Evolutionary conservation across 2,329 filamentous ascomycete genomes (phyloP).

Genomic region (Botryosphaeria dothidea): DNA sequence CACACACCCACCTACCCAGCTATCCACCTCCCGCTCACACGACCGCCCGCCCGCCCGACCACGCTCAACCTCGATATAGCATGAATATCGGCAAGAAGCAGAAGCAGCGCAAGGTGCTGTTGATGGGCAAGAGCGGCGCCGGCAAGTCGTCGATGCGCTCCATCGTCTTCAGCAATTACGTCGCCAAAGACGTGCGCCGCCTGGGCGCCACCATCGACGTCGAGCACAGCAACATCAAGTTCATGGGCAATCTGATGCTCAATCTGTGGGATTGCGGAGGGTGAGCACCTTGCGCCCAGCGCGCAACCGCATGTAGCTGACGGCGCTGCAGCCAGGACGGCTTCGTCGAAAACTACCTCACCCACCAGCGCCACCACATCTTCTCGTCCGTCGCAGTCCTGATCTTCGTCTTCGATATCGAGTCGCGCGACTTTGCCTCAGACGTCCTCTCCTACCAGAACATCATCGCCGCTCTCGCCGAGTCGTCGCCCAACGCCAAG

Average conservation of each 20-base stretch:
- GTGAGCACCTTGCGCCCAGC: slow-evolving; percentile 40
- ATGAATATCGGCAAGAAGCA: slow-evolving; percentile 48
- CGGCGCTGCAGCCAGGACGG: slow-evolving; percentile 73
- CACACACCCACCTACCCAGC: slow-evolving; percentile 32
- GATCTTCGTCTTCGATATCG: slow-evolving; percentile 99
- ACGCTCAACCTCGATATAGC: slow-evolving; percentile 11
- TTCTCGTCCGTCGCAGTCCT: slow-evolving; percentile 95
- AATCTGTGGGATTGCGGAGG: slow-evolving; percentile 99
- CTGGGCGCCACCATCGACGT: slow-evolving; percentile 97
- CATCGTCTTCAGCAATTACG: slow-evolving; percentile 99
- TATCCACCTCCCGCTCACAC: slow-evolving; percentile 22
- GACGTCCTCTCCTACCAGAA: slow-evolving; percentile 91
- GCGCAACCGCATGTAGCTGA: not conserved
- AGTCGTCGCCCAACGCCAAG: slow-evolving; percentile 78
- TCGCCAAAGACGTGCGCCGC: slow-evolving; percentile 89
- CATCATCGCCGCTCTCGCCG: slow-evolving; percentile 83
- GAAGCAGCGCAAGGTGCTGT: slow-evolving; percentile 56
- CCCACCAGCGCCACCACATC: slow-evolving; percentile 91
- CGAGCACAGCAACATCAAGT: slow-evolving; percentile 97
- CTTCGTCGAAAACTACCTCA: slow-evolving; percentile 98
- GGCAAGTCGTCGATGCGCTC: slow-evolving; percentile 98
- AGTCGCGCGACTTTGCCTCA: slow-evolving; percentile 89
- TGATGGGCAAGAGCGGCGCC: slow-evolving; percentile 89
- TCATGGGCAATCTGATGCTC: slow-evolving; percentile 94
- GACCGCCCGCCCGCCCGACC: not conserved